Conservation (phyloP, 805 yeast species). For the Nakazawaea ishiwadae region DNA sequence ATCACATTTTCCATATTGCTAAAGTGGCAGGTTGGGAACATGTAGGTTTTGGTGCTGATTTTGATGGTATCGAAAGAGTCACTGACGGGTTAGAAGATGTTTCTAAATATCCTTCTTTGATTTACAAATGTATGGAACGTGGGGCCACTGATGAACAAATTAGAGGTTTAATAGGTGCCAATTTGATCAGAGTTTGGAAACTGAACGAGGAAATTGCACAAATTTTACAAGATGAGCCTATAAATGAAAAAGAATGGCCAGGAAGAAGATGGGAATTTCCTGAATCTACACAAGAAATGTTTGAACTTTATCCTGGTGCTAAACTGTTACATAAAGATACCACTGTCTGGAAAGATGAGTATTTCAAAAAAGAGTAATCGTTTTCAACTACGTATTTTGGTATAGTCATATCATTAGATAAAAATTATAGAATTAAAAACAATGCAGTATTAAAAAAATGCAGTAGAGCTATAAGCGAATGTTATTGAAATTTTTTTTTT, state of each 20-base stretch:
- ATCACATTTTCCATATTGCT: constrained; percentile 34
- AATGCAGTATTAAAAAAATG: too few relatives aligned
- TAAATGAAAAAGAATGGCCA: constrained; percentile 31
- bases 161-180: constrained; percentile 32
- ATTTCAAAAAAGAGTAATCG: constrained; percentile 4
- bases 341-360: constrained; percentile 11
- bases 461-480: too few relatives aligned
- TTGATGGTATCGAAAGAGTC: constrained; percentile 41
- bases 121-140: constrained; percentile 23
- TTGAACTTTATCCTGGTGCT: constrained; percentile 32
- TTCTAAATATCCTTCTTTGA: constrained; percentile 39
- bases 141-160: constrained; percentile 35
- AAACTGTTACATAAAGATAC: constrained; percentile 22
- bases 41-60: constrained; percentile 43
- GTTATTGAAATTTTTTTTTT: too few relatives aligned
- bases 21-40: constrained; percentile 40
- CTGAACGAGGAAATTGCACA: constrained; percentile 23
- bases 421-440: too few relatives aligned
- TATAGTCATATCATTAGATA: too few relatives aligned
- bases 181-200: constrained; percentile 36
- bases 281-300: constrained; percentile 25
- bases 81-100: constrained; percentile 42
- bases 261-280: constrained; percentile 30
- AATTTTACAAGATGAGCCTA: constrained; percentile 12
- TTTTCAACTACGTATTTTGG: too few relatives aligned